These are phyloP conservation scores for Laetiporus sulphureus DNA, from an alignment of 1,284 basidiomycete species.

Conservation along the genomic window DNA sequence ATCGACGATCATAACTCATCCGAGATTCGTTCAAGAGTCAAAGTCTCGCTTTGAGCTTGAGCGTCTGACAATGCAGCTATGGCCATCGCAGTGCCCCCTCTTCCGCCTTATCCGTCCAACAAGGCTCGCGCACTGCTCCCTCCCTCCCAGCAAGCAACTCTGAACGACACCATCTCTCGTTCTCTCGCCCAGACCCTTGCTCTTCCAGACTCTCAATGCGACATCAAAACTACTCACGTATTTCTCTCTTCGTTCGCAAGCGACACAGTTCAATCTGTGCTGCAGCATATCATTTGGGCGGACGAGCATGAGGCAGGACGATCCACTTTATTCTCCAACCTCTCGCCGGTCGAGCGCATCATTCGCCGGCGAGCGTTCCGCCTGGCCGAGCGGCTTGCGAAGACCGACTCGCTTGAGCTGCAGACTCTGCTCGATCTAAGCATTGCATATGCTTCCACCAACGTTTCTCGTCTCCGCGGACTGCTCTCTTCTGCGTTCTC, in stretches of 20 bases:
- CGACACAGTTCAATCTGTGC: conserved; percentile 41
- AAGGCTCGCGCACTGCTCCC: conserved; percentile 42
- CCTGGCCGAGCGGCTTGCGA: conserved; percentile 47
- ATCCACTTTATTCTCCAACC: conserved; percentile 8
- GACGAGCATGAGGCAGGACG: conserved; percentile 14
- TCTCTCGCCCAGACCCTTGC: conserved; percentile 40
- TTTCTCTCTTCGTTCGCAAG: conserved; percentile 55
- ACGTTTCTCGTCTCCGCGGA: conserved; percentile 36
- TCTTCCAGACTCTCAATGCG: conserved; percentile 39
- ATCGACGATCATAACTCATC: no score
- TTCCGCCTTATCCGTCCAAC: conserved; percentile 49
- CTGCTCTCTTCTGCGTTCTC: conserved; percentile 36
- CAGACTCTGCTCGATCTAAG: conserved; percentile 55
- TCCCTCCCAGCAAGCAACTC: conserved; percentile 42
- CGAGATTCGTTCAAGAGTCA: no score
- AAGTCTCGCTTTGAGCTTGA: no score
- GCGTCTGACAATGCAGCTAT: no score
- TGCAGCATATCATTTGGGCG: conserved; percentile 56
- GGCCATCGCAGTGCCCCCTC: conserved; percentile 15
- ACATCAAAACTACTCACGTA: conserved; percentile 34
- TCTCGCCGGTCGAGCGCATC: conserved; percentile 32
- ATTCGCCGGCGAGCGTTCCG: conserved; percentile 48
- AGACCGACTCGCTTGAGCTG: conserved; percentile 35
- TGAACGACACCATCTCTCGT: conserved; percentile 41
- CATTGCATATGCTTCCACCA: conserved; percentile 44